Conservation (phyloP, 768 basidiomycete species). For the Clitopilus hobsonii region DNA sequence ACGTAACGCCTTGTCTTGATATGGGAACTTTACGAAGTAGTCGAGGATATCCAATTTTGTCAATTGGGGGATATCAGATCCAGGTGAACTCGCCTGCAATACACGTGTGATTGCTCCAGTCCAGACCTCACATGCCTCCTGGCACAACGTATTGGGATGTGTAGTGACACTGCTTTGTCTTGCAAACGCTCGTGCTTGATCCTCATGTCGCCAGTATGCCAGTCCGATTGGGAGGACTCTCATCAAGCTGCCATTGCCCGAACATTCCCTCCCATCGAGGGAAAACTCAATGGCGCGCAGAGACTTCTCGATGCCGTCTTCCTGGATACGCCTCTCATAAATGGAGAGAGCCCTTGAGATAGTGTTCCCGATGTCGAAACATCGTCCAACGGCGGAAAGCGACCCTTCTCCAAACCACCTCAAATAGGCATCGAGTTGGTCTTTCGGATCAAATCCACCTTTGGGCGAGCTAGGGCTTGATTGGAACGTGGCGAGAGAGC, state of each 20-base stretch:
- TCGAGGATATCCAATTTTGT: slow-evolving; percentile 36
- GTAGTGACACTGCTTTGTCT: slow-evolving; percentile 36
- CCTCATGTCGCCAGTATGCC: slow-evolving; percentile 34
- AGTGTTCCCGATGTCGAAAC: slow-evolving; percentile 32
- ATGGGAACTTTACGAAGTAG: slow-evolving; percentile 33
- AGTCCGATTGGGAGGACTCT: slow-evolving; percentile 40
- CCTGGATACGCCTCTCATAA: slow-evolving; percentile 13
- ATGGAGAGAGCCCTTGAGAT: slow-evolving; percentile 26
- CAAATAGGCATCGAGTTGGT: slow-evolving; percentile 13
- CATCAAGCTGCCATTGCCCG: slow-evolving; percentile 42
- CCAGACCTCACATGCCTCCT: slow-evolving; percentile 39
- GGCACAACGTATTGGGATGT: slow-evolving; percentile 35
- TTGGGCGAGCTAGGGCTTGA: not conserved
- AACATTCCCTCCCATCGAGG: slow-evolving; percentile 20
- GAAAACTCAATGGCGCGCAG: slow-evolving; percentile 22
- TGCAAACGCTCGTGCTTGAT: slow-evolving; percentile 24
- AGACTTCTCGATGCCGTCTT: slow-evolving; percentile 14
- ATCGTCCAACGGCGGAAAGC: slow-evolving; percentile 14
- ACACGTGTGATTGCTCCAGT: slow-evolving; percentile 27
- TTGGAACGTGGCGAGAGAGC: slow-evolving; percentile 29
- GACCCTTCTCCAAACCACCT: slow-evolving; percentile 10
- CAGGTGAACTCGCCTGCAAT: slow-evolving; percentile 20
- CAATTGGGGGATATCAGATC: slow-evolving; percentile 11
- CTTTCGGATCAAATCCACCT: slow-evolving; percentile 13
- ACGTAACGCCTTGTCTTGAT: slow-evolving; percentile 24